Evolutionary conservation across 2,329 filamentous ascomycete genomes (phyloP), one percentile per base, ranked within the genome.

Genomic region (Parafenestella ontariensis): DNA sequence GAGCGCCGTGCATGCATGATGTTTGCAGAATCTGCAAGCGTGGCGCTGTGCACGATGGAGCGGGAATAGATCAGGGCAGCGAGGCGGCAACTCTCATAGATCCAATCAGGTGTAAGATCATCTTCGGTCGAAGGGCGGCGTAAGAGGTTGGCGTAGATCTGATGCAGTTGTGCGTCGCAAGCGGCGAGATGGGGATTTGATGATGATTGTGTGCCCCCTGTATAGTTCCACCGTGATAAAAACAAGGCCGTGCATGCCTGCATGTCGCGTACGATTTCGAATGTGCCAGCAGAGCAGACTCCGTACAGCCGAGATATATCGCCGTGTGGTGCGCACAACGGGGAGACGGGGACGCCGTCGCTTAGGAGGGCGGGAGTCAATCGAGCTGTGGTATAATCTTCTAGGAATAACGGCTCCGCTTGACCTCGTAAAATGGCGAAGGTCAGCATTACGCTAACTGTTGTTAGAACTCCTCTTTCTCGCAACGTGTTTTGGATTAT

Each of bases 31-130:
- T 68, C 57, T 21, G 59, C 51, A 24, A 73, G 50, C 13, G 68
- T 55, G n/a, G 64, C 52, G 5, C 58, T 58, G 24, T 72, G 61
- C 13, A 72, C 56, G n/a, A 74, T 63, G 1, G 66, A 67, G 24
- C 68, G 62, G 37, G 66, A 68, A 51, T 74, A 73, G 23, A 75
- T 69, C 5, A 72, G 44, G 1, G 69, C 65, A 24, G 72, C 67
- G 6, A 75, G 54, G 17, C 71, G 71, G 39, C 66, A 65, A 28
- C 59, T 64, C 45, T 74, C 71, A 54, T 74, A 70, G 8, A 68
- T 49, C 69, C 70, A 73, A 49, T 74, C 70, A 3, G 59, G 59
- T 8, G 58, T 29, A 2, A 52, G 20, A 2, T 60, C 46, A 8
- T 54, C 39, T 13, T 62, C 56, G 1, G 56, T 49, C 5, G 65